Conservation (phyloP, 2,329 filamentous ascomycete genomes). For the Blastomyces silverae region DNA sequence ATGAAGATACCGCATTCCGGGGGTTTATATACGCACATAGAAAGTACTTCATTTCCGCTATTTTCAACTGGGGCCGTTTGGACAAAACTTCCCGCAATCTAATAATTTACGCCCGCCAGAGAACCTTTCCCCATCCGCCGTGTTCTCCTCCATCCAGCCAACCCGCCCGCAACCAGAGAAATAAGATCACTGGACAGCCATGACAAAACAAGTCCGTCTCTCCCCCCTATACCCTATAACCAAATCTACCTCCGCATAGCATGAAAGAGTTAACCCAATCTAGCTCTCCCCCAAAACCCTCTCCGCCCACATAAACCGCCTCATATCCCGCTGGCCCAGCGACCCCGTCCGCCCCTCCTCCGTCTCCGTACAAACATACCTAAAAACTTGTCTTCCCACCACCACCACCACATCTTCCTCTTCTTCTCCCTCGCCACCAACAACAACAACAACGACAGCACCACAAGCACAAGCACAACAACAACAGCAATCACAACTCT, state of each 20-base stretch:
- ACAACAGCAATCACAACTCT: constrained; percentile 20
- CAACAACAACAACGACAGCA: neutral
- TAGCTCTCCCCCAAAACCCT: constrained; percentile 28
- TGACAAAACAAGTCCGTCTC: constrained; percentile 11
- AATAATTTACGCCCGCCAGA: too few relatives aligned
- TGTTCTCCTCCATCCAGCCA: neutral
- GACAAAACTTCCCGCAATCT: neutral
- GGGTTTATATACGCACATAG: neutral
- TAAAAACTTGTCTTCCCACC: constrained; percentile 31
- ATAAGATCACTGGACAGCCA: neutral
- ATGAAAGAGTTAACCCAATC: constrained; percentile 12
- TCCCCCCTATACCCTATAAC: neutral
- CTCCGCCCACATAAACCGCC: constrained; percentile 35
- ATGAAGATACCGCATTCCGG: neutral
- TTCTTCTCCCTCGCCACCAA: constrained; percentile 8
- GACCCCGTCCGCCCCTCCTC: constrained; percentile 41
- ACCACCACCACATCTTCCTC: neutral
- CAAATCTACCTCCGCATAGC: neutral
- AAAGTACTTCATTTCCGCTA: neutral
- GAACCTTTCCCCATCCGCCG: neutral
- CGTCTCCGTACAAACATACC: constrained; percentile 41
- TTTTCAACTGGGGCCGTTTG: neutral
- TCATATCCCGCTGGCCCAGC: constrained; percentile 41
- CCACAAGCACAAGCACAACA: constrained; percentile 13
- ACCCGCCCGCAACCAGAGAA: neutral